Conservation (phyloP, 2,329 filamentous ascomycete species). For the Bipolaris cookei region DNA sequence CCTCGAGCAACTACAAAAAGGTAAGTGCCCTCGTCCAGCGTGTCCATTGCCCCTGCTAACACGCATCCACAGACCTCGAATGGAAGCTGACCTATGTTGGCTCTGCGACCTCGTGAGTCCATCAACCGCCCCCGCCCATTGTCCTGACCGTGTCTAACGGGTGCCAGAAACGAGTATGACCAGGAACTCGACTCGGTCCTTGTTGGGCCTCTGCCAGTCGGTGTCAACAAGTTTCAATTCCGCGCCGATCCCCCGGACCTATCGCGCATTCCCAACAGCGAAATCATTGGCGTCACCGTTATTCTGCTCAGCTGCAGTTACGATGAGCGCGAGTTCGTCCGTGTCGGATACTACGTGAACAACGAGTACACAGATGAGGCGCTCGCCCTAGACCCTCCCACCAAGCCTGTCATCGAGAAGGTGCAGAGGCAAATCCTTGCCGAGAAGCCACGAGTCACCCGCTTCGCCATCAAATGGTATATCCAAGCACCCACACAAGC, state of each 20-base stretch:
- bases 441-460: slow-evolving; percentile 95
- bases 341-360: slow-evolving; percentile 99
- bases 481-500: slow-evolving; percentile 29
- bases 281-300: slow-evolving; percentile 96
- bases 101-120: slow-evolving; percentile 88
- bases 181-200: slow-evolving; percentile 97
- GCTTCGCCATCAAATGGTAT: slow-evolving; percentile 98
- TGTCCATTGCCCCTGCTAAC: slow-evolving; percentile 21
- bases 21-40: slow-evolving; percentile 53
- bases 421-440: slow-evolving; percentile 91
- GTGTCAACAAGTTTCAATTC: slow-evolving; percentile 98
- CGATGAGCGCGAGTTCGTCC: slow-evolving; percentile 94
- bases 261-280: slow-evolving; percentile 86
- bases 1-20: slow-evolving; percentile 91
- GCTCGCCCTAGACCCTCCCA: slow-evolving; percentile 84
- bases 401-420: slow-evolving; percentile 91
- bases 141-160: slow-evolving; percentile 15
- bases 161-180: slow-evolving; percentile 84
- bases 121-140: background rate
- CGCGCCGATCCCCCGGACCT: slow-evolving; percentile 93
- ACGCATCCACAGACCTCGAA: slow-evolving; percentile 76
- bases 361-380: slow-evolving; percentile 97
- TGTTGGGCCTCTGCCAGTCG: slow-evolving; percentile 95
- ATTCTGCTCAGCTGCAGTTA: slow-evolving; percentile 96
- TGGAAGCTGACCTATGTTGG: slow-evolving; percentile 99